A percentile compares a stretch with the other conserved stretches of the same genome.
Conservation (phyloP, 2,329 filamentous ascomycete genomes). For the Diplocarpon mali region DNA sequence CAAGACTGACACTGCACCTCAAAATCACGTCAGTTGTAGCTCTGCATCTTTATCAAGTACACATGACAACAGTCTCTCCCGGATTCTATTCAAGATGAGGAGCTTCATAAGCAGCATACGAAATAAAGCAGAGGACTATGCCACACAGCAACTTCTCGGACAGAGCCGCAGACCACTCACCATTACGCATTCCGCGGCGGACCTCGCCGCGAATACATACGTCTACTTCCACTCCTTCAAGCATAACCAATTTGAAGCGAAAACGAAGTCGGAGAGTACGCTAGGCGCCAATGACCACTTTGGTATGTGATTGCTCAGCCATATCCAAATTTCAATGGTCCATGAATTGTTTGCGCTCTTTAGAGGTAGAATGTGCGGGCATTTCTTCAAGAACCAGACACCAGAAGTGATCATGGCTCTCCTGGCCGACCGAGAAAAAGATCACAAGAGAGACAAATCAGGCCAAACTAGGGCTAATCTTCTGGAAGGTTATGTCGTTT, state of each 20-base stretch:
- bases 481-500: slow-evolving; percentile 13
- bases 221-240: slow-evolving; percentile 3
- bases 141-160: not conserved
- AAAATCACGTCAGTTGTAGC: too few relatives aligned
- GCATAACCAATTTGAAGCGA: slow-evolving; percentile 4
- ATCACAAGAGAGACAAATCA: too few relatives aligned
- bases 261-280: slow-evolving; percentile 3
- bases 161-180: not conserved
- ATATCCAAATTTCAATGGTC: too few relatives aligned
- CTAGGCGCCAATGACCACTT: slow-evolving; percentile 2
- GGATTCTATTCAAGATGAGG: not conserved
- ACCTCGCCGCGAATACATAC: not conserved
- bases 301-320: not conserved
- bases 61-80: not conserved
- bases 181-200: not conserved
- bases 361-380: too few relatives aligned
- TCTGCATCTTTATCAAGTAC: not conserved
- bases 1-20: too few relatives aligned
- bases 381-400: too few relatives aligned
- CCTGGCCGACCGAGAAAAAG: too few relatives aligned
- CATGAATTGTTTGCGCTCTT: too few relatives aligned
- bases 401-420: too few relatives aligned
- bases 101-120: not conserved
- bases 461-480: too few relatives aligned
- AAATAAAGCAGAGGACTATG: not conserved